Evolutionary conservation across 2,329 filamentous ascomycete species (phyloP).

Genomic region (Gremmenia infestans): DNA sequence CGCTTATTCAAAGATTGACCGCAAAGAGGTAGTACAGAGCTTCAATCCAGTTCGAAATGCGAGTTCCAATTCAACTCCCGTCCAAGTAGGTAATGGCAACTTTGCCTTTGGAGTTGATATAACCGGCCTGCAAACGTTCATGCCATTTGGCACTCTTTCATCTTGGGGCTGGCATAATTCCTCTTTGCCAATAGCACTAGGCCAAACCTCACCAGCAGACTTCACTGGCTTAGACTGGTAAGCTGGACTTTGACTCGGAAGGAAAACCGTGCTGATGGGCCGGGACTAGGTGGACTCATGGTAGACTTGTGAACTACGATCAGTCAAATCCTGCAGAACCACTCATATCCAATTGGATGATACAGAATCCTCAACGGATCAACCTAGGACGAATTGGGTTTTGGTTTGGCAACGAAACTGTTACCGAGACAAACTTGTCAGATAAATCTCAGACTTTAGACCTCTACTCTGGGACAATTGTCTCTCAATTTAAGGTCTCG

Average conservation of each 20-base stretch:
- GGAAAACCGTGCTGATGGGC: neutral
- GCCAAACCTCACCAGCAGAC: slow-evolving; percentile 32
- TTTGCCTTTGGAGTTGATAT: slow-evolving; percentile 44
- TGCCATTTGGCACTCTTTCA: slow-evolving; percentile 38
- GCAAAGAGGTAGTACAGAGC: slow-evolving; percentile 14
- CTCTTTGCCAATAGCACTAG: slow-evolving; percentile 34
- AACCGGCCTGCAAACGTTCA: slow-evolving; percentile 41
- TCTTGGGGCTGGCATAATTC: slow-evolving; percentile 44
- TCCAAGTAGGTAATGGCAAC: slow-evolving; percentile 43
- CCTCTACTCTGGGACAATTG: slow-evolving; percentile 37
- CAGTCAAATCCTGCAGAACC: slow-evolving; percentile 37
- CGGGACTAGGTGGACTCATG: slow-evolving; percentile 35
- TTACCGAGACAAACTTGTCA: slow-evolving; percentile 29
- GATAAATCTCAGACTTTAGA: slow-evolving; percentile 34
- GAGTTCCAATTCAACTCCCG: slow-evolving; percentile 29
- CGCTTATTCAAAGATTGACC: slow-evolving; percentile 10
- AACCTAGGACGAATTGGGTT: slow-evolving; percentile 41
- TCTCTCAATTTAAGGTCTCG: slow-evolving; percentile 34
- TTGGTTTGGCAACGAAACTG: slow-evolving; percentile 30
- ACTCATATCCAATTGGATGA: slow-evolving; percentile 45
- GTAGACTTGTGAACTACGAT: slow-evolving; percentile 38
- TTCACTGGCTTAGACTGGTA: slow-evolving; percentile 39
- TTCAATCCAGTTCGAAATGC: slow-evolving; percentile 23
- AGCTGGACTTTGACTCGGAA: neutral
- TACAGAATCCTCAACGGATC: slow-evolving; percentile 42